Evolutionary conservation across 768 basidiomycete genomes (phyloP), one percentile per base, ranked within the genome.

Genomic region (Lentinula aciculospora): DNA sequence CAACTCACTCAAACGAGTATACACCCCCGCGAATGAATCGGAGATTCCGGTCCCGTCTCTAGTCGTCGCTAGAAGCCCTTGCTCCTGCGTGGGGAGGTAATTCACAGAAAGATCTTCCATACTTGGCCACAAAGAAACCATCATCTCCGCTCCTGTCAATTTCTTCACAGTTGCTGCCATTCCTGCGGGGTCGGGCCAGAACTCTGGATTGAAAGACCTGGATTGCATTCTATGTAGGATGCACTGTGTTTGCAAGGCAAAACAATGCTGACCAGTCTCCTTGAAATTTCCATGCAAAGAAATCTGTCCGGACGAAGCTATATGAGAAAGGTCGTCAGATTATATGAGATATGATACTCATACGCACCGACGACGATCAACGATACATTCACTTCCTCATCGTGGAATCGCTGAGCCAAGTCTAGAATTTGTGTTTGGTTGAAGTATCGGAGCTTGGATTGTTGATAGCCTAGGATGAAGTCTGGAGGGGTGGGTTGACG

Each of bases 91-190:
- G 6, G 64, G 57, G 6, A 69, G 56, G 55, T 73, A 73, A 49
- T 73, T 73, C 36, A 61, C 65, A 3, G 72, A 73, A n/a, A 69
- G 56, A 55, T 72, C 72, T 59, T 73, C 72, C 21, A 73, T 70
- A 49, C 71, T 72, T 2, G 72, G 72, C 72, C 72, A 73, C 32
- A 73, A 62, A 8, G 72, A 73, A 7, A 72, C 72, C 72, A 73
- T 73, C 67, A 73, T 67, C 57, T 73, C 71, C 9, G 72, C 72
- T 1, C 72, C 72, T 9, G 72, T 73, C 31, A 72, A 64, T 4
- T 59, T 61, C 54, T 72, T 73, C 31, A 72, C 72, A 51, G 67
- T 58, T 19, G 67, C 64, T 8, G 70, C 69, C 72, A 73, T 73
- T 19, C 36, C 61, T 9, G 66, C 66, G 44, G 70, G 71, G 58